These are phyloP conservation scores for Naganishia sp. DNA, from an alignment of 1,284 basidiomycete species.

Conservation along the genomic window DNA sequence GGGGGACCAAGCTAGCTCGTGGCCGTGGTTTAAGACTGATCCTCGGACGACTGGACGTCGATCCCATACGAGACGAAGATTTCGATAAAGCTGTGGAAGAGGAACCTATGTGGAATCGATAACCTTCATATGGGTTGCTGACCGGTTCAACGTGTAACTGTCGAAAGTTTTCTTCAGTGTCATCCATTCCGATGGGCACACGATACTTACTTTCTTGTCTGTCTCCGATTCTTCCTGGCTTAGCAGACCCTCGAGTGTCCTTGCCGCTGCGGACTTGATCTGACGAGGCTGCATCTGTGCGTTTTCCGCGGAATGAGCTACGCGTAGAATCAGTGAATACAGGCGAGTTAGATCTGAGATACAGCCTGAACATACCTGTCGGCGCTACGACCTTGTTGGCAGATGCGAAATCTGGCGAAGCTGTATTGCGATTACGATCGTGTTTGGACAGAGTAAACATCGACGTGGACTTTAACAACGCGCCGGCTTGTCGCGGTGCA, in stretches of 20 bases:
- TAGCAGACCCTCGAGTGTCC: slow-evolving; percentile 28
- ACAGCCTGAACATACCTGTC: neutral
- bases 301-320: neutral
- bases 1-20: slow-evolving; percentile 4
- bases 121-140: slow-evolving; percentile 34
- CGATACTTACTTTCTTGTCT: slow-evolving; percentile 19
- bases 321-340: neutral
- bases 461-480: slow-evolving; percentile 17
- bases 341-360: neutral
- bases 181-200: neutral
- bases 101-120: slow-evolving; percentile 32
- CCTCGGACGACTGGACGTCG: slow-evolving; percentile 9
- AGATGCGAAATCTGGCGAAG: neutral
- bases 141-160: slow-evolving; percentile 24
- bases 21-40: slow-evolving; percentile 13
- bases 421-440: neutral
- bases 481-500: slow-evolving; percentile 10
- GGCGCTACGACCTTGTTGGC: neutral
- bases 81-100: neutral
- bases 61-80: neutral
- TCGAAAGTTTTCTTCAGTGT: neutral
- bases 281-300: neutral
- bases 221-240: slow-evolving; percentile 25
- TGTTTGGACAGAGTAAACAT: slow-evolving; percentile 17
- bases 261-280: slow-evolving; percentile 27